phyloP scores from a whole-genome alignment of 2,329 filamentous ascomycete species.

The Conoideocrella luteorostrata region DNA sequence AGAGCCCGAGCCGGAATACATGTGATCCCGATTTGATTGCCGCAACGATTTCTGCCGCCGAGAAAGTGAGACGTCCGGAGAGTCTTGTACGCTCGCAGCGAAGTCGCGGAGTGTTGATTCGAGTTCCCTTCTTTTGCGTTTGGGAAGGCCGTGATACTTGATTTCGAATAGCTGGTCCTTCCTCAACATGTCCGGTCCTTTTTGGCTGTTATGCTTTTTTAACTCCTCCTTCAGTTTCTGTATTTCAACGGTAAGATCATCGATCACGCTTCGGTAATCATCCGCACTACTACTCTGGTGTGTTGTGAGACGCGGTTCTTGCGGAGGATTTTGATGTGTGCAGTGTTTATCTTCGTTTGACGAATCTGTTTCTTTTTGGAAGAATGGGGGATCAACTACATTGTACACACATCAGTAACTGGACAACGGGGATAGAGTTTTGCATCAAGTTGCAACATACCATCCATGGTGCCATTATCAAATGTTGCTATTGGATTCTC shows the following conservation, averaged over 20 bases:
- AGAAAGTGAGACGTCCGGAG: conserved; percentile 35
- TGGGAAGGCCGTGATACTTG: conserved; percentile 66
- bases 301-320: conserved; percentile 23
- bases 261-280: conserved; percentile 76
- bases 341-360: conserved; percentile 39
- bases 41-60: conserved; percentile 32
- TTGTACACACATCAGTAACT: no score
- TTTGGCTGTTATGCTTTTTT: conserved; percentile 62
- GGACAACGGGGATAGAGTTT: neutral
- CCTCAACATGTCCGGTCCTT: conserved; percentile 58
- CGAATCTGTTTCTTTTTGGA: conserved; percentile 45
- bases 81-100: conserved; percentile 53
- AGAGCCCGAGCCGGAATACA: conserved; percentile 36
- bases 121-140: conserved; percentile 68
- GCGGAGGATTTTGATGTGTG: conserved; percentile 17
- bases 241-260: conserved; percentile 80
- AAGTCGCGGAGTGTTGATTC: conserved; percentile 69
- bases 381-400: conserved; percentile 48
- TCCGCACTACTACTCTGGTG: conserved; percentile 58
- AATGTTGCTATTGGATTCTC: conserved; percentile 38
- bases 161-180: conserved; percentile 80
- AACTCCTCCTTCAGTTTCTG: conserved; percentile 69
- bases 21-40: conserved; percentile 30
- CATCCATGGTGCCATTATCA: conserved; percentile 41
- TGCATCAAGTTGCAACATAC: conserved; percentile 21